Percentiles rank a stretch among this genome's conserved stretches.
phyloP scores from a whole-genome alignment of 1,139 yeast genomes.

The Meyerozyma carpophila region DNA sequence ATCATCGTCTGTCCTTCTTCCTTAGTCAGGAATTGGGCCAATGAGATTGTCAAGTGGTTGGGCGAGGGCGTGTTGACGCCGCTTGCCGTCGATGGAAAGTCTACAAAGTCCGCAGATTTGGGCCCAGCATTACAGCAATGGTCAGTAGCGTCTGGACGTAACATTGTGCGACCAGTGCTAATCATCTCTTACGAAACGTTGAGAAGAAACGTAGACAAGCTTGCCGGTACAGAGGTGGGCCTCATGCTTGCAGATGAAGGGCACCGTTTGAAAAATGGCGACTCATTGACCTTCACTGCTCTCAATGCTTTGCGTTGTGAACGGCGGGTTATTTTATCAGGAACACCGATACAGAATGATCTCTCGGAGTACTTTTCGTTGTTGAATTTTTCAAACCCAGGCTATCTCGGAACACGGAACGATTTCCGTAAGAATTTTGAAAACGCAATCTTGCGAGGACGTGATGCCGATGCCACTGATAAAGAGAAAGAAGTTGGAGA shows the following conservation, averaged over 20 bases:
- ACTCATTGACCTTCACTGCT: slow-evolving; percentile 87
- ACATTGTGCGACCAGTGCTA: slow-evolving; percentile 86
- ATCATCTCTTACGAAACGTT: slow-evolving; percentile 95
- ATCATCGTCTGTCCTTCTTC: slow-evolving; percentile 96
- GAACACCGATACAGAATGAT: slow-evolving; percentile 97
- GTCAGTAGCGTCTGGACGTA: slow-evolving; percentile 87
- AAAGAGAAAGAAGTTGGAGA: slow-evolving; percentile 72
- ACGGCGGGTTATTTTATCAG: slow-evolving; percentile 87
- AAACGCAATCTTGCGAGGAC: slow-evolving; percentile 68
- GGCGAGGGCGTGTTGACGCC: slow-evolving; percentile 90
- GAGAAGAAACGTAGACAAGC: slow-evolving; percentile 74
- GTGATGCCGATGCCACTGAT: slow-evolving; percentile 90
- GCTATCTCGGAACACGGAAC: slow-evolving; percentile 74
- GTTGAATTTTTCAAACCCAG: slow-evolving; percentile 91
- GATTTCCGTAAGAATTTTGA: slow-evolving; percentile 88
- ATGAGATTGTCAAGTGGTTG: slow-evolving; percentile 91
- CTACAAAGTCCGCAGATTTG: slow-evolving; percentile 62
- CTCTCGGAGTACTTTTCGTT: slow-evolving; percentile 90
- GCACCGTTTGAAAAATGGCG: slow-evolving; percentile 91
- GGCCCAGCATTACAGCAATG: slow-evolving; percentile 71
- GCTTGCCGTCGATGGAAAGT: slow-evolving; percentile 86
- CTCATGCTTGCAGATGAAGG: slow-evolving; percentile 94
- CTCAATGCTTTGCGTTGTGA: slow-evolving; percentile 77
- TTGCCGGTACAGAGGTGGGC: slow-evolving; percentile 80
- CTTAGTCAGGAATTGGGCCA: slow-evolving; percentile 95